Base-by-base conservation (phyloP, 2,329 filamentous ascomycete species). In the Blumeriella jaapii region DNA sequence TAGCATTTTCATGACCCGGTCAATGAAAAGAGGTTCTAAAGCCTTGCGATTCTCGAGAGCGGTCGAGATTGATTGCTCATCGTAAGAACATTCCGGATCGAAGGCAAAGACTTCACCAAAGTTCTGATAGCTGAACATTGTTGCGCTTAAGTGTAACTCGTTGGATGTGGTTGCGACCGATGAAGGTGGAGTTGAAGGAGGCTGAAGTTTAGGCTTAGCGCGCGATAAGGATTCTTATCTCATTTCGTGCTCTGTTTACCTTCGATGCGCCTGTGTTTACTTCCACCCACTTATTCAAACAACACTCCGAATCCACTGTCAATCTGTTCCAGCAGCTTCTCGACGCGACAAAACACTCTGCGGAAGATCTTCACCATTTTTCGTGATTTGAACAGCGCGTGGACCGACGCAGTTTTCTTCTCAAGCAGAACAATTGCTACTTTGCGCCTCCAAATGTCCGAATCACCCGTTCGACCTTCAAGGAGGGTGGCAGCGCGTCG, bases 1-100 rank as follows among this genome's bases (percentile, higher is more conserved):
- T 17, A 89, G 62, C 0, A 78, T 68, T 36, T 70, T 73, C 41
- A 91, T 62, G 25, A 93, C 73, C 35, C 80, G 74, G 56, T 93
- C 84, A 53, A 89, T 78, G 59, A 91, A 93, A 39, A 89, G 12
- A 9, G 22, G 70, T 41, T 78, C 74, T 13, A 86, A 65, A 31
- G 61, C 68, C 51, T 77, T 80, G 47, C 82, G 77, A 52, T 73
- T 73, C 18, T 66, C 61, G 40, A 79, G 67, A 36, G 86, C 82
- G 30, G 74, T 68, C 30, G 77, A 68, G 36, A 74, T 61, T 19
- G 68, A 57, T 41, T 69, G 67, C 38, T 72, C 66, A 51, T 75
- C 70, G 56, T 82, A 83, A 2, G 70, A 67, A 39, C 73, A 72
- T 4, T 70, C 67, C 5, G 67, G 61, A 35, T 74, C 68, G 25